Evolutionary conservation across 208 protist species (phyloP), one percentile per base, ranked within the genome.

Genomic region (Leishmania tarentolae): DNA sequence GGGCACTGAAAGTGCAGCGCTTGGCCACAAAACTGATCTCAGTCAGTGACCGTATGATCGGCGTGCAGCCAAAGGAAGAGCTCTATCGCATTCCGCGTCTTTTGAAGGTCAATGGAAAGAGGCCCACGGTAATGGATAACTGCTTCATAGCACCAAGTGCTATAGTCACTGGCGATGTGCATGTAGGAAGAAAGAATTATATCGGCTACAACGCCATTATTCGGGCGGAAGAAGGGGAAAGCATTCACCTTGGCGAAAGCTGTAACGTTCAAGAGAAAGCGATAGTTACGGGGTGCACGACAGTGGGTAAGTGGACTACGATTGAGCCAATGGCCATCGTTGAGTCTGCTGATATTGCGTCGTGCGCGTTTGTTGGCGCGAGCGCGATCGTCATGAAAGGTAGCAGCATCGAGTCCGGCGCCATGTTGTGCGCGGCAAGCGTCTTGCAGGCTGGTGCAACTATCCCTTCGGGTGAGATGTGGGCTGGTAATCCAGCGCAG

Each of bases 391-490:
- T 98, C 31, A 95, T 97, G 92, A 92, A 92, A 70, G 95, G 92
- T 4, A 83, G 89, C 47, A 89, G 85, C 40, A 93, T 98, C 50
- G 95, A 98, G 81, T 97, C 93, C 4, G 90, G 92, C 21, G 81
- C 95, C 9, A 97, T 98, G 92, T 78, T 98, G 46, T 95, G 93
- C 66, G 91, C 95, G 21, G 93, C 91, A 8, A 94, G 94, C 66
- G 94, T 98, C 42, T 86, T 98, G 52, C 92, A 97, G 81, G 83
- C 92, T 13, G 93, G 92, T 69, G 92, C 92, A 3, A 85, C 95
- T 59, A 95, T 98, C 75, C 96, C 96, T 37, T 96, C 93, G 53
- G 96, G 96, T 35, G 94, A 98, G 87, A 93, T 98, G 87, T 98
- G 96, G 94, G 87, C 94, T 9, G 96, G 96, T 11, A 97, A 97